phyloP scores from a whole-genome alignment of 306 rosid genomes.

The Vigna hirtella region DNA sequence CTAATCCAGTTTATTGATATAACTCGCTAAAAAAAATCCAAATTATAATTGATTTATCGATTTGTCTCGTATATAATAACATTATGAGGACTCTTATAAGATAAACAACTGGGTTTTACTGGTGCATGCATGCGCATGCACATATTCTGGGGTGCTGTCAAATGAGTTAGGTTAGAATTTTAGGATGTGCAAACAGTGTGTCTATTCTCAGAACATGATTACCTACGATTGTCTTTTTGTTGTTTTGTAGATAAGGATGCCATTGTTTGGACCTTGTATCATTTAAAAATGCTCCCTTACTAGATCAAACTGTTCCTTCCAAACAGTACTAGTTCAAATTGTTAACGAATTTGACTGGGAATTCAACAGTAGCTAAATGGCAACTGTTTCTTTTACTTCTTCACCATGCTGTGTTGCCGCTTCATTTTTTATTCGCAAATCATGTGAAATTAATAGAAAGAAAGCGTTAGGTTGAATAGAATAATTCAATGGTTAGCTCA shows the following conservation, averaged over 20 bases:
- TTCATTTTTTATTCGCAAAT: neutral
- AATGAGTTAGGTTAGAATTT: conserved; percentile 15
- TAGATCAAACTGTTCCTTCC: neutral
- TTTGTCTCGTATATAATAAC: neutral
- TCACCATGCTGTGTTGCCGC: neutral
- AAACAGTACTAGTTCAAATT: neutral
- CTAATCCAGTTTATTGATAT: too few species aligned
- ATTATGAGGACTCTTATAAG: neutral
- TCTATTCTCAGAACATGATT: neutral
- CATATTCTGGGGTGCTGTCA: neutral
- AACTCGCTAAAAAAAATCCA: too few species aligned
- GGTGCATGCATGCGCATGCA: neutral
- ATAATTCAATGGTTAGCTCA: neutral
- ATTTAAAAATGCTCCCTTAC: conserved; percentile 1
- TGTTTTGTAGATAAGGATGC: conserved; percentile 20
- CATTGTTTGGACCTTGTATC: conserved; percentile 7
- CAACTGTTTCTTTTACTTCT: neutral
- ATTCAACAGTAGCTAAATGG: neutral
- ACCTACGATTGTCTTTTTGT: neutral
- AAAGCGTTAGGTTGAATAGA: neutral
- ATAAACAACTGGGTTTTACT: conserved; percentile 21
- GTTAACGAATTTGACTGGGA: conserved; percentile 1
- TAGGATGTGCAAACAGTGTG: neutral
- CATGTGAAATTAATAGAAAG: neutral
- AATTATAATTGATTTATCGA: too few species aligned